Percentiles rank a stretch among this genome's conserved stretches.
Conservation (phyloP, 352 stramenopile genomes). For the Pythium dissotocum region DNA sequence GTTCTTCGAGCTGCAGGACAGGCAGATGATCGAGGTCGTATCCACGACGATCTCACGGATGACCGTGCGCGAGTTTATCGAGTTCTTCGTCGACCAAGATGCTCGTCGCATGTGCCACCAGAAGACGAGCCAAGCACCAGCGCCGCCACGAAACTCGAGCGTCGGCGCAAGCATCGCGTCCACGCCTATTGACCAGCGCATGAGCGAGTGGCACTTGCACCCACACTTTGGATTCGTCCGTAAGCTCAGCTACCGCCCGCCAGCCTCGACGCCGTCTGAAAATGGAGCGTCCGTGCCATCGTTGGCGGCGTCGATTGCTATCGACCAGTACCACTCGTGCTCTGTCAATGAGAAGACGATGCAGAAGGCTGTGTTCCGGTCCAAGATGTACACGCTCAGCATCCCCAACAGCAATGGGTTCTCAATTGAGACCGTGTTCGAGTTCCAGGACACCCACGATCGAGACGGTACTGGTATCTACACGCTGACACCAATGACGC, state of each 20-base stretch:
- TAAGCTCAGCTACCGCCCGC: constrained; percentile 49
- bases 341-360: constrained; percentile 37
- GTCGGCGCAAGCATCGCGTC: background rate
- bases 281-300: background rate
- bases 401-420: constrained; percentile 69
- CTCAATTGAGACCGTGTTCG: constrained; percentile 58
- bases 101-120: constrained; percentile 30
- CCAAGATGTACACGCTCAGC: constrained; percentile 66
- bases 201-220: constrained; percentile 57
- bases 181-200: background rate
- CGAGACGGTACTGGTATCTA: constrained; percentile 21
- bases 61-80: constrained; percentile 42
- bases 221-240: constrained; percentile 53
- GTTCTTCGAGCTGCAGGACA: constrained; percentile 51
- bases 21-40: constrained; percentile 54
- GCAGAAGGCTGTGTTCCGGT: constrained; percentile 45
- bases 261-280: constrained; percentile 9
- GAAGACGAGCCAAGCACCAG: constrained; percentile 22
- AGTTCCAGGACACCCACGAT: constrained; percentile 39
- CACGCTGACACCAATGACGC: constrained; percentile 17
- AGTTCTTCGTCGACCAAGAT: constrained; percentile 44
- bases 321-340: constrained; percentile 65
- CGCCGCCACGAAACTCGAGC: constrained; percentile 2
- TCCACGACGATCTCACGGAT: constrained; percentile 44
- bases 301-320: constrained; percentile 41